Conservation (phyloP, 2,329 filamentous ascomycete species). For the Xylariomycetidae sp. region DNA sequence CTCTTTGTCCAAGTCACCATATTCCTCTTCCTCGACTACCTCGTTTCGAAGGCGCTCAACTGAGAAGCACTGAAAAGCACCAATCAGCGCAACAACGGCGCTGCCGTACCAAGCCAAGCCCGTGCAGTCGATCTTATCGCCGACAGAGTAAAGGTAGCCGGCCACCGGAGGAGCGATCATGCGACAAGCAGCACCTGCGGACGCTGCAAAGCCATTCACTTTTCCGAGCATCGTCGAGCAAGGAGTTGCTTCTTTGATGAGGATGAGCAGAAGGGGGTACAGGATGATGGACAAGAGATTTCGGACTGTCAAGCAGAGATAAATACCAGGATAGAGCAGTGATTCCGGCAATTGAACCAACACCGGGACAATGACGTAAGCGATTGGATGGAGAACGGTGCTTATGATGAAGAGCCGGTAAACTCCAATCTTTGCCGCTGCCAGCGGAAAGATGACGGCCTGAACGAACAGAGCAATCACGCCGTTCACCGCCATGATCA, state of each 20-base stretch:
- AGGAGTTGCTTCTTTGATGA: constrained; percentile 63
- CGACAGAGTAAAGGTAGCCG: constrained; percentile 59
- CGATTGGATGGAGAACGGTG: constrained; percentile 56
- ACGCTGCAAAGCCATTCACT: constrained; percentile 63
- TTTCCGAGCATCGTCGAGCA: constrained; percentile 52
- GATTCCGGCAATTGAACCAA: constrained; percentile 51
- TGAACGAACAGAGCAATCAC: constrained; percentile 56
- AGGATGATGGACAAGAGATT: constrained; percentile 59
- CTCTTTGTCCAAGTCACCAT: constrained; percentile 5
- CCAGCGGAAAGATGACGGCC: constrained; percentile 56
- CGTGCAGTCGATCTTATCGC: constrained; percentile 54
- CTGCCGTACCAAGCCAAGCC: constrained; percentile 62
- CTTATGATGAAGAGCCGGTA: constrained; percentile 55
- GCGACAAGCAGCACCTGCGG: constrained; percentile 60
- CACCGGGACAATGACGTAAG: constrained; percentile 55
- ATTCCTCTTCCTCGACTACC: constrained; percentile 9
- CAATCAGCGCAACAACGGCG: constrained; percentile 50
- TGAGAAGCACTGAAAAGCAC: constrained; percentile 56
- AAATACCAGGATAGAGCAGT: constrained; percentile 53
- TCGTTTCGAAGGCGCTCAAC: constrained; percentile 32
- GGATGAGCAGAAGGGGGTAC: constrained; percentile 62
- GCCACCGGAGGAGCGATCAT: constrained; percentile 64
- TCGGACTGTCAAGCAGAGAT: constrained; percentile 51
- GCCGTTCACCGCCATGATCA: constrained; percentile 57
- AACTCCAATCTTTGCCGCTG: constrained; percentile 54